phyloP scores from a whole-genome alignment of 306 rosid species.

The Phaseolus lunatus region DNA sequence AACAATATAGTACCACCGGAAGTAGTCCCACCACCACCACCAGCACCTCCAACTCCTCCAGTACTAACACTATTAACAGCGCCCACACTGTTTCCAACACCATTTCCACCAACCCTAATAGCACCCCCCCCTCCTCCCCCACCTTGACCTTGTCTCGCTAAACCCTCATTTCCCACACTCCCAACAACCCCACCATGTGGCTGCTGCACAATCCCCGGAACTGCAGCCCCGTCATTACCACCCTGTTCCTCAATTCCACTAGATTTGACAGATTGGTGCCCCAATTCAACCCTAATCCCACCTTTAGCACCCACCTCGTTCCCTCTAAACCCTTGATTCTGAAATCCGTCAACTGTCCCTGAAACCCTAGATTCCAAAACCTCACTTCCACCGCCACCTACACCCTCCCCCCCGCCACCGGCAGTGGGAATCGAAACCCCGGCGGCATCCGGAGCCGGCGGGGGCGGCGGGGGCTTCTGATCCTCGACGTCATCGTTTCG shows the following conservation, averaged over 20 bases:
- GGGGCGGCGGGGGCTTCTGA: slow-evolving; percentile 53
- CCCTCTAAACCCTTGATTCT: slow-evolving; percentile 77
- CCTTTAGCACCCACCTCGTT: slow-evolving; percentile 64
- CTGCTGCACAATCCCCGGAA: slow-evolving; percentile 65
- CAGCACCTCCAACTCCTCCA: slow-evolving; percentile 38
- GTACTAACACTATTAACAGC: slow-evolving; percentile 42
- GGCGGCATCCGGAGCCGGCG: slow-evolving; percentile 30
- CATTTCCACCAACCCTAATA: slow-evolving; percentile 56
- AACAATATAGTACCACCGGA: slow-evolving; percentile 60
- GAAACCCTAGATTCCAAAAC: slow-evolving; percentile 56
- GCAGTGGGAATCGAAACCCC: slow-evolving; percentile 62
- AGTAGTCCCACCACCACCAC: slow-evolving; percentile 32
- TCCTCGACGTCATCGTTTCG: slow-evolving; percentile 58
- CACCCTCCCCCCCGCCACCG: slow-evolving; percentile 51
- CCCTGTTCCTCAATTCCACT: slow-evolving; percentile 70
- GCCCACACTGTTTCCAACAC: slow-evolving; percentile 54
- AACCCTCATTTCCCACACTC: slow-evolving; percentile 60
- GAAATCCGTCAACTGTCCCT: slow-evolving; percentile 60
- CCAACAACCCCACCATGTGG: slow-evolving; percentile 55
- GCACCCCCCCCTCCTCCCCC: slow-evolving; percentile 47
- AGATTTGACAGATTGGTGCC: slow-evolving; percentile 59
- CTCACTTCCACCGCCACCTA: slow-evolving; percentile 13
- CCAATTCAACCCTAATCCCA: slow-evolving; percentile 89
- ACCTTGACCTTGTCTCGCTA: slow-evolving; percentile 67
- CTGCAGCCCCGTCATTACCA: slow-evolving; percentile 56